A percentile compares a stretch with the other conserved stretches of the same genome.
Conservation (phyloP, 345 rosid genomes). For the Linum lewisii region DNA sequence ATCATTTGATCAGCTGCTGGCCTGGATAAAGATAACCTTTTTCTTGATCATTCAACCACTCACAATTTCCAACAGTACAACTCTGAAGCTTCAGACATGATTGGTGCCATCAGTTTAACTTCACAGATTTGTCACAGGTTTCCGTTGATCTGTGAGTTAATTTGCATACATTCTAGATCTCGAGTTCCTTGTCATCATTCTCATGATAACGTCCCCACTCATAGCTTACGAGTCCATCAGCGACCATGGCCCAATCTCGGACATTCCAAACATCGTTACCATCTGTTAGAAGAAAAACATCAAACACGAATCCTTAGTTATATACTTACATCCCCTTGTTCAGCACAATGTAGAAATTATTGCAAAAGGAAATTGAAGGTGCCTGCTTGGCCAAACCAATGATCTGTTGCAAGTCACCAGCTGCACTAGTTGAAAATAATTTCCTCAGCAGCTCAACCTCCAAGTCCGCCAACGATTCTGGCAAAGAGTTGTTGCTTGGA, state of each 20-base stretch:
- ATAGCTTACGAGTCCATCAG: slow-evolving; percentile 42
- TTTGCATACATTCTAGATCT: no score
- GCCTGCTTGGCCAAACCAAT: slow-evolving; percentile 59
- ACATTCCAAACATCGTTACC: slow-evolving; percentile 78
- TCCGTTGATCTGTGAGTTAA: no score
- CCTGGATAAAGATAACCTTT: no score
- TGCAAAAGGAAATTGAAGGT: neutral
- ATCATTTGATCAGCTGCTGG: no score
- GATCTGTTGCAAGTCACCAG: slow-evolving; percentile 56
- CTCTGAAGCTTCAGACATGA: no score
- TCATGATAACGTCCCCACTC: no score
- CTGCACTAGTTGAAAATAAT: slow-evolving; percentile 59
- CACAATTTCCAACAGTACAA: no score
- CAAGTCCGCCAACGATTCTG: slow-evolving; percentile 63
- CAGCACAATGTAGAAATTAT: neutral
- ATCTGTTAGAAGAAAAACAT: slow-evolving; percentile 26
- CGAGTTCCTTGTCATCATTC: no score
- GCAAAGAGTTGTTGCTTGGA: slow-evolving; percentile 57
- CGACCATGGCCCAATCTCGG: slow-evolving; percentile 66
- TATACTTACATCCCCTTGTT: neutral
- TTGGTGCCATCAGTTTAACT: no score
- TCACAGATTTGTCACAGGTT: no score
- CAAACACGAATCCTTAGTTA: no score
- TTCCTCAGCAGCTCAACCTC: slow-evolving; percentile 70
- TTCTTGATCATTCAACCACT: no score